phyloP scores from a whole-genome alignment of 805 yeast species.

The Metschnikowia corniflorae region DNA sequence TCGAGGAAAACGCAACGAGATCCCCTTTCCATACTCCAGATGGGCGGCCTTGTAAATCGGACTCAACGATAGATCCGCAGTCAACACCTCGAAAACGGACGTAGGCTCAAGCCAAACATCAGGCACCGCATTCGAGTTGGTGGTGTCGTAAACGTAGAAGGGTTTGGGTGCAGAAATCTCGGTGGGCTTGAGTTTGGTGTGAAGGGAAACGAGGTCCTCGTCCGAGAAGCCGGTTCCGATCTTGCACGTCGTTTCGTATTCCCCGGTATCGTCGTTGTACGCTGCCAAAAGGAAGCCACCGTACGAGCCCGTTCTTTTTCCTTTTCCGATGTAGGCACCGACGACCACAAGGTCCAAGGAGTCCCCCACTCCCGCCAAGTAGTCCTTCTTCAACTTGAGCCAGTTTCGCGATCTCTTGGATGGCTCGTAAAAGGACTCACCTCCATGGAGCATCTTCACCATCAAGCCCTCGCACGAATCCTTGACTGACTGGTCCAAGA shows the following conservation, averaged over 20 bases:
- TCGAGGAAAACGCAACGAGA: constrained; percentile 85
- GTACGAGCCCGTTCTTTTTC: constrained; percentile 91
- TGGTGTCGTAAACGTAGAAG: constrained; percentile 60
- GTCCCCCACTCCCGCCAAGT: constrained; percentile 92
- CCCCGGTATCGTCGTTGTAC: constrained; percentile 87
- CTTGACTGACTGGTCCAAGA: constrained; percentile 83
- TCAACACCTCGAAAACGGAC: constrained; percentile 76
- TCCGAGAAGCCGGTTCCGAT: constrained; percentile 97
- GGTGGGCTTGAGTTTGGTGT: constrained; percentile 61
- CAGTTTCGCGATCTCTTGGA: constrained; percentile 92
- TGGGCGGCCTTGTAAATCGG: constrained; percentile 88
- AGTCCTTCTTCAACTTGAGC: constrained; percentile 94
- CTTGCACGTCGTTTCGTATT: constrained; percentile 91
- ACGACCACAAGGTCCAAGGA: constrained; percentile 89
- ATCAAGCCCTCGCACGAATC: constrained; percentile 93
- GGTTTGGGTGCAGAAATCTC: constrained; percentile 63
- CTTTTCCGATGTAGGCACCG: constrained; percentile 92
- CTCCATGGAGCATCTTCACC: constrained; percentile 85
- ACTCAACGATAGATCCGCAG: constrained; percentile 86
- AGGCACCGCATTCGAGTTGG: constrained; percentile 64
- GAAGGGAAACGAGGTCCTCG: constrained; percentile 62
- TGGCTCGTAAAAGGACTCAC: constrained; percentile 85
- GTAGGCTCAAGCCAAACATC: constrained; percentile 95
- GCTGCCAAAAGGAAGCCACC: constrained; percentile 93
- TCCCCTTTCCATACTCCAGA: constrained; percentile 70